Conservation (phyloP, 1,139 yeast species). For the Eremothecium cymbalariae region DNA sequence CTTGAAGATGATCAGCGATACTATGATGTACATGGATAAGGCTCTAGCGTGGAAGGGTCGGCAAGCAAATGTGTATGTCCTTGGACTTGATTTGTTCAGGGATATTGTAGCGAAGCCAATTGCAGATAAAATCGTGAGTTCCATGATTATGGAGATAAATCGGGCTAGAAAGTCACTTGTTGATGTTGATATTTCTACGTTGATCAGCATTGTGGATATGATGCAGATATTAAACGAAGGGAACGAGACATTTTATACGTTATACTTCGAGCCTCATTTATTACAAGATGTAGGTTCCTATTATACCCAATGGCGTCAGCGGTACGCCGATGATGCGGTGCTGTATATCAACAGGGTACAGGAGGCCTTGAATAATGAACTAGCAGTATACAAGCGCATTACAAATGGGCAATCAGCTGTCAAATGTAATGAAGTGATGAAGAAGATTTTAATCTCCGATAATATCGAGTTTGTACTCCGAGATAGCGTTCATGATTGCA, state of each 20-base stretch:
- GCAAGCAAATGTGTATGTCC: slow-evolving; percentile 61
- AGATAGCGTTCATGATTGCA: slow-evolving; percentile 6
- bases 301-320: slow-evolving; percentile 40
- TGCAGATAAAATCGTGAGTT: slow-evolving; percentile 11
- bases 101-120: slow-evolving; percentile 35
- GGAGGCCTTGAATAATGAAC: slow-evolving; percentile 47
- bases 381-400: slow-evolving; percentile 33
- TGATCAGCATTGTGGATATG: slow-evolving; percentile 46
- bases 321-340: slow-evolving; percentile 40
- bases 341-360: slow-evolving; percentile 46
- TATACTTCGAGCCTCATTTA: slow-evolving; percentile 60
- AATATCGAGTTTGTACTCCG: slow-evolving; percentile 11
- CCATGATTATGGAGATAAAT: slow-evolving; percentile 18
- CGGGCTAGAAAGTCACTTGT: slow-evolving; percentile 23
- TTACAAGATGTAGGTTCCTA: slow-evolving; percentile 48
- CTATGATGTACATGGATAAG: slow-evolving; percentile 76
- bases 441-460: slow-evolving; percentile 22
- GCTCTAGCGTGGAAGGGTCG: slow-evolving; percentile 64
- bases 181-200: slow-evolving; percentile 24
- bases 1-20: slow-evolving; percentile 77
- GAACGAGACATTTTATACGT: slow-evolving; percentile 46
- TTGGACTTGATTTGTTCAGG: slow-evolving; percentile 58
- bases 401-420: slow-evolving; percentile 21
- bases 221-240: slow-evolving; percentile 48
- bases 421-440: slow-evolving; percentile 18